phyloP scores from a whole-genome alignment of 2,329 filamentous ascomycete species.

The Phyllosticta citrichinensis region DNA sequence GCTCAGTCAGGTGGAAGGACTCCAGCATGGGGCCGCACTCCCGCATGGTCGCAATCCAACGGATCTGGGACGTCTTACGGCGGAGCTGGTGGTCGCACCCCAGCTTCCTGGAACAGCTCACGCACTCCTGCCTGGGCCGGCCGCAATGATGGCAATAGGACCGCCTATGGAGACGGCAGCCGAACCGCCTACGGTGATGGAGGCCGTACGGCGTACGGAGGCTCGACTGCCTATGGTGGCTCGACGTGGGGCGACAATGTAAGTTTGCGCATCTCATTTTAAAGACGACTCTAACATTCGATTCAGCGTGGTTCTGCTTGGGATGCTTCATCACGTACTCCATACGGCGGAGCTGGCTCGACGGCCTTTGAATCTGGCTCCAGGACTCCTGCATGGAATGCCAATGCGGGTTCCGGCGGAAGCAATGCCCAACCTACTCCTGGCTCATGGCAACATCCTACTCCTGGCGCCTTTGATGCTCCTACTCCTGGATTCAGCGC shows the following conservation, averaged over 20 bases:
- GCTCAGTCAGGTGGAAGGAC: constrained; percentile 44
- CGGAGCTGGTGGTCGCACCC: constrained; percentile 29
- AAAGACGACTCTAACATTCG: constrained; percentile 11
- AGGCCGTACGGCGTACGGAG: constrained; percentile 48
- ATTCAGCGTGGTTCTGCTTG: constrained; percentile 21
- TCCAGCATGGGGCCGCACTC: constrained; percentile 49
- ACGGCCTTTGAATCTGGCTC: constrained; percentile 46
- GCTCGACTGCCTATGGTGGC: constrained; percentile 41
- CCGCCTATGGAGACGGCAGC: constrained; percentile 32
- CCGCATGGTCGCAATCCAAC: constrained; percentile 34
- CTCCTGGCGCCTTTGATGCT: constrained; percentile 28
- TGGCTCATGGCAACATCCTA: constrained; percentile 18
- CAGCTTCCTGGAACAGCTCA: constrained; percentile 18
- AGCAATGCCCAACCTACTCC: constrained; percentile 20
- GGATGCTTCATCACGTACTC: constrained; percentile 33
- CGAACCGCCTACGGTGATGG: constrained; percentile 47
- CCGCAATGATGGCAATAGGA: constrained; percentile 30
- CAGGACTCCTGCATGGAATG: constrained; percentile 58
- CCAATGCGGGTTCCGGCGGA: constrained; percentile 18
- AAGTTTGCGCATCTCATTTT: constrained; percentile 10
- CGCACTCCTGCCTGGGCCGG: constrained; percentile 23
- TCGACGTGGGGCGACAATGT: constrained; percentile 19
- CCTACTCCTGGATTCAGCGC: constrained; percentile 31
- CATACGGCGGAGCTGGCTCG: constrained; percentile 63
- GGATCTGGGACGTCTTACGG: constrained; percentile 32